phyloP scores from a whole-genome alignment of 2,329 filamentous ascomycete species.

The Purpureocillium takamizusanense region DNA sequence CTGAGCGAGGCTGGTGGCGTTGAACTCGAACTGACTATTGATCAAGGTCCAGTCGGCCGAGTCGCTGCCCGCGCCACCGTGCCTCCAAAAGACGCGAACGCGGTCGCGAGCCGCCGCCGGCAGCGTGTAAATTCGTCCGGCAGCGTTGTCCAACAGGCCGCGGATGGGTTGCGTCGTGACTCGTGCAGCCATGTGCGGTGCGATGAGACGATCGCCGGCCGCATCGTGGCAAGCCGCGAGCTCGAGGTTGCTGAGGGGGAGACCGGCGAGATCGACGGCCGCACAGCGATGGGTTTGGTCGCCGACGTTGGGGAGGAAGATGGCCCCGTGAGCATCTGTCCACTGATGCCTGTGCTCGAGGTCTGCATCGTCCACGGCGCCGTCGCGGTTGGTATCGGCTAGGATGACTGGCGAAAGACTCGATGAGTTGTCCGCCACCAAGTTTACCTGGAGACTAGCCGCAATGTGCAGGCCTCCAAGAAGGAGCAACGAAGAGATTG shows the following conservation, averaged over 20 bases:
- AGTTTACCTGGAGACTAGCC: no score
- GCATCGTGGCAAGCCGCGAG: slow-evolving; percentile 1
- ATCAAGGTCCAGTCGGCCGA: slow-evolving; percentile 1
- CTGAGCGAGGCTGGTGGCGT: background rate
- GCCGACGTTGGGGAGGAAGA: slow-evolving; percentile 11
- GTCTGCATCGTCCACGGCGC: slow-evolving; percentile 6
- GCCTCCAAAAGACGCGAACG: background rate
- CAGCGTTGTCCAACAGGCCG: no score
- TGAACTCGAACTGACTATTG: background rate
- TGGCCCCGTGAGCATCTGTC: slow-evolving; percentile 6
- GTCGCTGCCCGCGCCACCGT: background rate
- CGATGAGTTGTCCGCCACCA: no score
- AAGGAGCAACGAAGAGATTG: no score
- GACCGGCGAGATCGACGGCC: background rate
- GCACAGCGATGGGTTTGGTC: slow-evolving; percentile 6
- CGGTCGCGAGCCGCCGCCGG: no score
- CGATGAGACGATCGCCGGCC: background rate
- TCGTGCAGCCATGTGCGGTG: background rate
- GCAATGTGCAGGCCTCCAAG: no score
- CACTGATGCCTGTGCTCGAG: slow-evolving; percentile 4
- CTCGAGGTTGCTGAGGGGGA: background rate
- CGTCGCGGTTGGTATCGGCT: slow-evolving; percentile 10
- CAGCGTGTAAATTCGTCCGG: no score
- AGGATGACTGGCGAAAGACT: slow-evolving; percentile 2
- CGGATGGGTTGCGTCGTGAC: background rate